phyloP scores from a whole-genome alignment of 306 rosid species.

The Hippophae tibetana region DNA sequence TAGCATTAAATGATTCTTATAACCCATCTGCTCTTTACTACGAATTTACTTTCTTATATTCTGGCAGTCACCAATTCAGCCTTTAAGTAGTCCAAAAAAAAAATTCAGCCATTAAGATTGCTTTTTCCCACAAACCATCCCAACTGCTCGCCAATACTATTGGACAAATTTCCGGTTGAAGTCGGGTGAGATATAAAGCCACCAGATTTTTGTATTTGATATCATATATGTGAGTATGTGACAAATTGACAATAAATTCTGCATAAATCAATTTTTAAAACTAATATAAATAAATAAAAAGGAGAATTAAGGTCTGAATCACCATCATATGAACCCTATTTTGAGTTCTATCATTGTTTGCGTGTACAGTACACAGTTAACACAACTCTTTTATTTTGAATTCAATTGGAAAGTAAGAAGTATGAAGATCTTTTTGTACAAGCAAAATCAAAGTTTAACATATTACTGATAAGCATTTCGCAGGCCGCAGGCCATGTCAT shows the following conservation, averaged over 20 bases:
- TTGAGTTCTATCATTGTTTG: too few relatives aligned
- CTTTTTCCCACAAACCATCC: slow-evolving; percentile 87
- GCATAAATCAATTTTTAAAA: too few relatives aligned
- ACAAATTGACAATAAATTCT: too few relatives aligned
- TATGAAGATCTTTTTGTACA: slow-evolving; percentile 70
- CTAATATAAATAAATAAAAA: too few relatives aligned
- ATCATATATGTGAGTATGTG: too few relatives aligned
- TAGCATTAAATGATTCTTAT: neutral
- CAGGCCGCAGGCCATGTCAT: slow-evolving; percentile 55
- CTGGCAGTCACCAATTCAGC: slow-evolving; percentile 88
- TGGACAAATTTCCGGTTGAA: slow-evolving; percentile 79
- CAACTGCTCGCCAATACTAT: slow-evolving; percentile 65
- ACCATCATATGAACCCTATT: too few relatives aligned
- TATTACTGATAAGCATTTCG: slow-evolving; percentile 54
- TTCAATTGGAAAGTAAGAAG: slow-evolving; percentile 44
- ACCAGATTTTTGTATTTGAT: neutral
- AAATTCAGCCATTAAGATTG: slow-evolving; percentile 77
- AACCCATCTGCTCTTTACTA: too few relatives aligned
- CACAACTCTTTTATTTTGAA: neutral
- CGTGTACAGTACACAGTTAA: neutral
- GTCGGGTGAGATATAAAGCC: slow-evolving; percentile 45
- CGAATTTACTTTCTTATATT: slow-evolving; percentile 15
- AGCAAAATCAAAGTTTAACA: slow-evolving; percentile 71
- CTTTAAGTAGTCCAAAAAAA: slow-evolving; percentile 65
- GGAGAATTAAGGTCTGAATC: too few relatives aligned